Evolutionary conservation across 2,329 filamentous ascomycete genomes (phyloP), one percentile per base, ranked within the genome.

Genomic region (Nakataea oryzae): DNA sequence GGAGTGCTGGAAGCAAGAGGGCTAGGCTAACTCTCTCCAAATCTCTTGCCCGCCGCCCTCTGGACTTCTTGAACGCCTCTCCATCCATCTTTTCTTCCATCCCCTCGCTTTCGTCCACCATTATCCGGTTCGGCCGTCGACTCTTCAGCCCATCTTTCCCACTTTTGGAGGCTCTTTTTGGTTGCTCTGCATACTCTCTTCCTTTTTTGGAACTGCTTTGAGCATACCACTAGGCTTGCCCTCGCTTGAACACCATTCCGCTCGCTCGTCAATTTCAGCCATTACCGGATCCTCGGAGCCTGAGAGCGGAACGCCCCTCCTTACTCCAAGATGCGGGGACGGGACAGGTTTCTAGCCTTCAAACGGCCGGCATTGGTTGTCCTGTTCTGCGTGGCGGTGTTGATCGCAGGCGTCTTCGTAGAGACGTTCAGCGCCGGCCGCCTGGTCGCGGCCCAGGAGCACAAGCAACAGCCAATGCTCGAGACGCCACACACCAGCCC

Each of bases 161-260:
- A 54, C 50, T 65, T 67, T 66, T 66, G 65, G 65, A 65, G 60
- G 32, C 58, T 47, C 58, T 55, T 65, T 64, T 66, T 66, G 62
- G 60, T 7, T 14, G 54, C 24, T 14, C 54, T 17, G 26, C 54
- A 50, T 59, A 54, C 59, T 24, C 62, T 60, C 59, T 58, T 47
- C 26, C n/a, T n/a, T 62, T 56, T 61, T 59, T 59, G 28, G 57
- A 41, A 28, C n/a, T 7, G 28, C n/a, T 14, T 26, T 27, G 27
- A 61, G 28, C 21, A n/a, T n/a, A 17, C 9, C 41, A 7, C 41
- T n/a, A 50, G 41, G 21, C 34, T 21, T n/a, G 24, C 17, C 6
- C 41, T 24, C 41, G 2, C 21, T 24, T 50, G 24, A 2, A 21
- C 41, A 9, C 41, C 41, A 50, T n/a, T 8, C 41, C 1, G 21